Conservation (phyloP, 139 green algal species). For the Tetradesmus lagerheimii region DNA sequence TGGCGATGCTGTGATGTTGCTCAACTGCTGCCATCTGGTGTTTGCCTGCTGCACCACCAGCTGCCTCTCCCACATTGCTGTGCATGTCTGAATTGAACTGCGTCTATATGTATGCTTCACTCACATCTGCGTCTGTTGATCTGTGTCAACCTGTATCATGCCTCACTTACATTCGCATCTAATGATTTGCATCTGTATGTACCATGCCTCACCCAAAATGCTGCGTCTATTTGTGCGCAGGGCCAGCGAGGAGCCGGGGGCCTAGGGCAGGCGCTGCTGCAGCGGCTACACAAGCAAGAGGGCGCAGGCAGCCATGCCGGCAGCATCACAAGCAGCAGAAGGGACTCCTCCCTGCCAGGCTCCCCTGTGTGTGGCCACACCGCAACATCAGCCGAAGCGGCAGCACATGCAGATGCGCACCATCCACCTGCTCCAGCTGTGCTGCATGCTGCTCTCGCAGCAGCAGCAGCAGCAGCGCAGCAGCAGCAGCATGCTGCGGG, state of each 20-base stretch:
- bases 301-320: background rate
- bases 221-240: background rate
- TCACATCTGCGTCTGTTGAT: no score
- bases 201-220: no score
- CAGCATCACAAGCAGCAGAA: slow-evolving; percentile 31
- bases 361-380: slow-evolving; percentile 12
- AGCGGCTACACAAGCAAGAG: slow-evolving; percentile 15
- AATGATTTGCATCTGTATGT: no score
- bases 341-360: background rate
- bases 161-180: no score
- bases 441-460: background rate
- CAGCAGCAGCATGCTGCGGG: background rate
- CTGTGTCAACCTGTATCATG: no score
- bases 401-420: background rate
- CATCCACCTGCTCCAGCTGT: background rate
- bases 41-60: background rate
- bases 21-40: background rate
- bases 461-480: slow-evolving; percentile 15
- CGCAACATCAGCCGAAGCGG: background rate
- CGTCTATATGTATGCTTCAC: no score
- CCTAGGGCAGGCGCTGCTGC: slow-evolving; percentile 24
- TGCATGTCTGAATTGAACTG: no score
- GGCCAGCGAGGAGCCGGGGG: background rate
- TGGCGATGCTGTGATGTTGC: background rate
- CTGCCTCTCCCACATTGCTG: no score